Conservation (phyloP, 176 grass and related monocot species). For the Areca catechu region DNA sequence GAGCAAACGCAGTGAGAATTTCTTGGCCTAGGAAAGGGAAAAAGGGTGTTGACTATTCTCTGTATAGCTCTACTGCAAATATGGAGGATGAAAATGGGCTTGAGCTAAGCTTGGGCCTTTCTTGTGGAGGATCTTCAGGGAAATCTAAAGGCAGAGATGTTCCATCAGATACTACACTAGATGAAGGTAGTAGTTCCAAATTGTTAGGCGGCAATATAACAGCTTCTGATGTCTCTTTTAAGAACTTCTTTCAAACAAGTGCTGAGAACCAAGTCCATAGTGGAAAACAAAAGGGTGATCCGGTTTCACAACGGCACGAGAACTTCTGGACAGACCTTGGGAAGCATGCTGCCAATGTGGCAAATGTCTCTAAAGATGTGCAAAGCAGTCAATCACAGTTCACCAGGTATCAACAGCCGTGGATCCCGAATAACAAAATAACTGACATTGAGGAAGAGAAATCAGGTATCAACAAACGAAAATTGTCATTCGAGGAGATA, state of each 20-base stretch:
- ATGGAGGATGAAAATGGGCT: slow-evolving; percentile 90
- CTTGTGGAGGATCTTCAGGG: slow-evolving; percentile 55
- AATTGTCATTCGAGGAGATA: slow-evolving; percentile 43
- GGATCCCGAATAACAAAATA: slow-evolving; percentile 25
- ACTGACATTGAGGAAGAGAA: slow-evolving; percentile 46
- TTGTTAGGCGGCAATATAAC: slow-evolving; percentile 8
- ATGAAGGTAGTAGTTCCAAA: slow-evolving; percentile 70
- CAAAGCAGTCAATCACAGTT: slow-evolving; percentile 25
- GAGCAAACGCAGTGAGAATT: no score
- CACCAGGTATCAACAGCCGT: slow-evolving; percentile 35
- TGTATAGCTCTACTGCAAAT: background rate
- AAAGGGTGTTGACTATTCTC: no score
- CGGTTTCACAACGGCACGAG: slow-evolving; percentile 23
- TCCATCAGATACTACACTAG: slow-evolving; percentile 36
- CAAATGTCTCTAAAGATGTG: slow-evolving; percentile 29
- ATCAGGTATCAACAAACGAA: slow-evolving; percentile 30
- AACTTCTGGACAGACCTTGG: slow-evolving; percentile 54
- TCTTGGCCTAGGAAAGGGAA: no score
- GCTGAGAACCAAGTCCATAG: slow-evolving; percentile 39
- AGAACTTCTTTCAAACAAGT: slow-evolving; percentile 39
- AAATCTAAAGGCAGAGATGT: slow-evolving; percentile 47
- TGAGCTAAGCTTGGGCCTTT: slow-evolving; percentile 85
- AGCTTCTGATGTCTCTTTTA: slow-evolving; percentile 49
- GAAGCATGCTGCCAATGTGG: slow-evolving; percentile 13
- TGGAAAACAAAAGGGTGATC: slow-evolving; percentile 48